phyloP scores from a whole-genome alignment of 352 stramenopile genomes.

The Thalassiosira livingstoniorum region DNA sequence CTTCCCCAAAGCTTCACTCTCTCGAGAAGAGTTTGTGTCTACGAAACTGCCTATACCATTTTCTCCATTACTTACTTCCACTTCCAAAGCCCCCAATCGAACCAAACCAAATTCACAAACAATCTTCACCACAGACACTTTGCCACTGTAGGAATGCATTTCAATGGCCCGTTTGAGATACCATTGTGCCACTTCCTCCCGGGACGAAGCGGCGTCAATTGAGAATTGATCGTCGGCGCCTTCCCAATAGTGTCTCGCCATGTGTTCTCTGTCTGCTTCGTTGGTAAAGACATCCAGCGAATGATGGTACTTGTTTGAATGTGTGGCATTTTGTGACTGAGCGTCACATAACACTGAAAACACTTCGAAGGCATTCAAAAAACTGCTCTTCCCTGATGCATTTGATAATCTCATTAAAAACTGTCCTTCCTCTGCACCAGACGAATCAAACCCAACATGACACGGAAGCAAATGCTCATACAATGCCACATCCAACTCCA shows the following conservation, averaged over 20 bases:
- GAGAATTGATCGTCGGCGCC: not conserved
- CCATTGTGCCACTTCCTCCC: conserved; percentile 49
- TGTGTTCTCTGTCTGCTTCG: conserved; percentile 39
- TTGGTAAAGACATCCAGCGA: conserved; percentile 39
- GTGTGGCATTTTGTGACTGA: not conserved
- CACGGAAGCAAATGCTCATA: conserved; percentile 58
- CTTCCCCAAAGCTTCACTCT: conserved; percentile 17
- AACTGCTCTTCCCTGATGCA: not conserved
- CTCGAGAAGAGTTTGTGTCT: not conserved
- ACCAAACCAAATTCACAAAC: conserved; percentile 48
- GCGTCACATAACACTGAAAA: conserved; percentile 9
- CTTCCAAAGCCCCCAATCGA: conserved; percentile 44
- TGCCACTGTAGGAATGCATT: conserved; percentile 27
- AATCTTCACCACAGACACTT: conserved; percentile 25
- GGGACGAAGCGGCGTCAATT: not conserved
- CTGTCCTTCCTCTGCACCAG: conserved; percentile 16
- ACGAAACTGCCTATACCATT: not conserved
- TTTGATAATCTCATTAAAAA: conserved; percentile 32
- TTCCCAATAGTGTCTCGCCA: conserved; percentile 30
- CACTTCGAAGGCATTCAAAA: conserved; percentile 27
- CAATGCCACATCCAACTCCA: conserved; percentile 36
- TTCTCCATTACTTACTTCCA: no score
- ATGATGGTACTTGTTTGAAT: not conserved
- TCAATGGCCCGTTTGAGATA: conserved; percentile 47
- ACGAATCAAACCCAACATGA: no score